Evolutionary conservation across 2,329 filamentous ascomycete genomes (phyloP), one percentile per base, ranked within the genome.

Genomic region (Dactylellina drechsleri): DNA sequence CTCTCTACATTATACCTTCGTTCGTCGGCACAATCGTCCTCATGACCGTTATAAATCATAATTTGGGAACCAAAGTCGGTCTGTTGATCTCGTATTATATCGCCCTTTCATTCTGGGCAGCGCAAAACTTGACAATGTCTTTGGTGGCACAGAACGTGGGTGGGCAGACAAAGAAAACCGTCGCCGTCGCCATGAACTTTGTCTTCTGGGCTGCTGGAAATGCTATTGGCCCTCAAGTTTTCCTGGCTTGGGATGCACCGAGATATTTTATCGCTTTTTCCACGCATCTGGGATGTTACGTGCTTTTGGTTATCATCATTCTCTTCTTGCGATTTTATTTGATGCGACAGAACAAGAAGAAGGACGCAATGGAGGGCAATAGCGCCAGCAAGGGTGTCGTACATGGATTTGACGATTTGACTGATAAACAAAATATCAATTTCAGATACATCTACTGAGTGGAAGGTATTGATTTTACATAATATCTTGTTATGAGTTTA

Each of bases 11-110:
- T 26, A 83, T 91, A 28, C 90, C 90, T 84, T 90, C 82, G 0
- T 90, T 91, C 79, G 80, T 90, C 54, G 90, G 90, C 61, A 92
- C 90, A 0, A 88, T 91, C 61, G 85, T 91, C 45, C 86, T 92
- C 66, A 90, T 92, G 86, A 89, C 87, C 0, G 85, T 92, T 6
- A 81, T 86, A 20, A 89, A 89, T 77, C 83, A 84, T 5, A 86
- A 83, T 50, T 84, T 84, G 41, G 81, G 85, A 7, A 88, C 87
- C 43, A 86, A 90, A 81, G 85, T 89, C 28, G 90, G 90, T 4
- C 84, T 93, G 0, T 83, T 92, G 13, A 87, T 92, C 79, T 87
- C 85, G 79, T 93, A 92, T 84, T 93, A 92, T 82, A 89, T 92
- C 76, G 89, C 88, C 0, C 85, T 92, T 16, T 91, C 89, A 4